Evolutionary conservation across 2,329 filamentous ascomycete genomes (phyloP).

Genomic region (Fusarium newnesense): DNA sequence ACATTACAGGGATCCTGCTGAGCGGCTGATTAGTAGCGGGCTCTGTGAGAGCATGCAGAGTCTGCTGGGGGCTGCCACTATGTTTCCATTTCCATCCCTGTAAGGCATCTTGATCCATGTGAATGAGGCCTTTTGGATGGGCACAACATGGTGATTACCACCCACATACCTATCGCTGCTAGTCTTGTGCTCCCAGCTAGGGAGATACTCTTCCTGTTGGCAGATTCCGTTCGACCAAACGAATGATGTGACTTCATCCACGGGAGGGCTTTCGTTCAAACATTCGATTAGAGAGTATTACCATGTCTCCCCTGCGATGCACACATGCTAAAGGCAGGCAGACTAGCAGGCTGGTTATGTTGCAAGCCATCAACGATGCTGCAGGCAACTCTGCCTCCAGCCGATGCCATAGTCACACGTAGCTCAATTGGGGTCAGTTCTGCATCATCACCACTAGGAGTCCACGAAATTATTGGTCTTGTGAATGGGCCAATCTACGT

Average conservation of each 20-base stretch:
- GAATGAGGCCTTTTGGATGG: constrained; percentile 2
- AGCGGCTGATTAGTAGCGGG: constrained; percentile 37
- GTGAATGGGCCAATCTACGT: constrained; percentile 34
- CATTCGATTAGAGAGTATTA: constrained; percentile 16
- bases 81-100: constrained; percentile 15
- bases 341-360: neutral
- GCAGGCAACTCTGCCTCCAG: constrained; percentile 35
- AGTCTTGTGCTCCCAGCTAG: neutral
- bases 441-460: constrained; percentile 21
- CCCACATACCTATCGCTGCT: neutral
- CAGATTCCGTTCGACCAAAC: neutral
- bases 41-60: constrained; percentile 26
- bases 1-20: constrained; percentile 29
- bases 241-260: neutral
- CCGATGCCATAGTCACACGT: constrained; percentile 42
- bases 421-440: constrained; percentile 19
- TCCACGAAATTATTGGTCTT: constrained; percentile 23
- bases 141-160: neutral
- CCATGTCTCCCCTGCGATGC: neutral
- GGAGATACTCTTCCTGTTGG: neutral
- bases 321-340: neutral
- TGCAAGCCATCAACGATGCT: constrained; percentile 24
- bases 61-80: constrained; percentile 6
- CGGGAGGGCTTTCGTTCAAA: constrained; percentile 1
- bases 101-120: constrained; percentile 7